Percentiles rank a stretch among this genome's conserved stretches.
phyloP scores from a whole-genome alignment of 169 alveolate species.

The Condylostoma magnum region DNA sequence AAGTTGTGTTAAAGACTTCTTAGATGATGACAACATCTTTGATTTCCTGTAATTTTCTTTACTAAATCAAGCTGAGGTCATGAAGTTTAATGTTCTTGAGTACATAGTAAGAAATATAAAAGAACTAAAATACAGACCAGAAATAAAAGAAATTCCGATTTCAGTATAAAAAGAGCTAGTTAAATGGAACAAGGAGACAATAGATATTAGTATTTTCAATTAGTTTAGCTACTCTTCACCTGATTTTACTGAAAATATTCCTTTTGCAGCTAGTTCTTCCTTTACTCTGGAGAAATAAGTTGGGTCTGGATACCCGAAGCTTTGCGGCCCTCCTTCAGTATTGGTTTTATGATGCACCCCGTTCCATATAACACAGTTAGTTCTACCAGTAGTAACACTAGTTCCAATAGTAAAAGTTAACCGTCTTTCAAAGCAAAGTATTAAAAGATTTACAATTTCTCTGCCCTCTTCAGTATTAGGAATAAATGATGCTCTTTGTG shows the following conservation, averaged over 20 bases:
- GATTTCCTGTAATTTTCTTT: background rate
- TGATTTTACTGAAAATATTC: constrained; percentile 38
- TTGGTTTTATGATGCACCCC: constrained; percentile 90
- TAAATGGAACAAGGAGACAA: too few relatives aligned
- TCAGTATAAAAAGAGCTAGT: background rate
- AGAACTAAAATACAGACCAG: constrained; percentile 10
- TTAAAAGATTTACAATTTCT: constrained; percentile 63
- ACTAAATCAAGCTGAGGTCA: background rate
- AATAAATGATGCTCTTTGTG: constrained; percentile 79
- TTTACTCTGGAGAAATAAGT: constrained; percentile 77
- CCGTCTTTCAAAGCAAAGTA: constrained; percentile 79
- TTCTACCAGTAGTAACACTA: constrained; percentile 85
- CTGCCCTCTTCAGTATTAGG: constrained; percentile 85
- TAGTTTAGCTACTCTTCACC: too few relatives aligned
- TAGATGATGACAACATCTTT: constrained; percentile 3
- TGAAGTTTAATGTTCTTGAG: background rate
- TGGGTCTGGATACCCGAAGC: constrained; percentile 83
- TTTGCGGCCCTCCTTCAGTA: constrained; percentile 74
- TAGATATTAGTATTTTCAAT: too few relatives aligned
- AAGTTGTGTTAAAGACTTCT: background rate
- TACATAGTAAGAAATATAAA: background rate
- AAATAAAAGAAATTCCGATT: background rate
- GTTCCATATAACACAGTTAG: constrained; percentile 83
- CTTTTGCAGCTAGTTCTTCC: constrained; percentile 77
- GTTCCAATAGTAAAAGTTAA: constrained; percentile 84